Percentiles rank a stretch among this genome's conserved stretches.
Evolutionary conservation across 202 grass and related monocot species (phyloP).

Genomic region (Setaria viridis): DNA sequence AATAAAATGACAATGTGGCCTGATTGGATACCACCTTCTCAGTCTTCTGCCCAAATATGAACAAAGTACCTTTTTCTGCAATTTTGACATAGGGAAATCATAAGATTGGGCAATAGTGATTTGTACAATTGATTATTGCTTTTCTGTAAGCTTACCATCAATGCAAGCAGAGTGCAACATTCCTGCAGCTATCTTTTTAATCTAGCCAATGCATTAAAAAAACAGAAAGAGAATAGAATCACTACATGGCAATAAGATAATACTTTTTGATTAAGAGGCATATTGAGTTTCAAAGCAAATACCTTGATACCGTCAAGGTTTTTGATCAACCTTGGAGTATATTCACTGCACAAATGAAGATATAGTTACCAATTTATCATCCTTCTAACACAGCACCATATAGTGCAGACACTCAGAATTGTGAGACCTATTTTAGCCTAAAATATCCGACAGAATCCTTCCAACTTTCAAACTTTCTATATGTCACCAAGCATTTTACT

Average conservation of each 20-base stretch:
- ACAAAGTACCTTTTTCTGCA: slow-evolving; percentile 89
- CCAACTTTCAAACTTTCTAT: slow-evolving; percentile 1
- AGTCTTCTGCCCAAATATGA: slow-evolving; percentile 86
- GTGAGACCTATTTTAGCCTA: slow-evolving; percentile 15
- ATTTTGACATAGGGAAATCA: slow-evolving; percentile 32
- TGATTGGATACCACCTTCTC: slow-evolving; percentile 78
- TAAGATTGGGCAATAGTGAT: slow-evolving; percentile 43
- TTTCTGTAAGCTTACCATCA: slow-evolving; percentile 72
- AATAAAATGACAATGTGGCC: slow-evolving; percentile 31
- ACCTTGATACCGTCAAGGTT: slow-evolving; percentile 85
- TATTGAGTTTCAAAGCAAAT: slow-evolving; percentile 45
- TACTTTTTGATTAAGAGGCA: slow-evolving; percentile 22
- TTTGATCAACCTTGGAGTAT: slow-evolving; percentile 94
- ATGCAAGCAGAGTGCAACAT: slow-evolving; percentile 95
- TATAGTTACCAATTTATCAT: slow-evolving; percentile 43
- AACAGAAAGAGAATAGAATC: slow-evolving; percentile 34
- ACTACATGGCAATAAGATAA: slow-evolving; percentile 12
- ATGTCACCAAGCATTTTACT: slow-evolving; percentile 18
- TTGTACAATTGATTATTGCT: slow-evolving; percentile 34
- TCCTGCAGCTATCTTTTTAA: slow-evolving; percentile 88
- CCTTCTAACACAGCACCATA: slow-evolving; percentile 16
- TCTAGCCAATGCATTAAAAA: slow-evolving; percentile 55
- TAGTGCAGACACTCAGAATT: slow-evolving; percentile 27
- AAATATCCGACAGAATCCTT: slow-evolving; percentile 28
- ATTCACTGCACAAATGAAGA: slow-evolving; percentile 84